These are phyloP conservation scores for Fusarium globosum DNA, from an alignment of 2,329 filamentous ascomycete genomes.

Conservation along the genomic window DNA sequence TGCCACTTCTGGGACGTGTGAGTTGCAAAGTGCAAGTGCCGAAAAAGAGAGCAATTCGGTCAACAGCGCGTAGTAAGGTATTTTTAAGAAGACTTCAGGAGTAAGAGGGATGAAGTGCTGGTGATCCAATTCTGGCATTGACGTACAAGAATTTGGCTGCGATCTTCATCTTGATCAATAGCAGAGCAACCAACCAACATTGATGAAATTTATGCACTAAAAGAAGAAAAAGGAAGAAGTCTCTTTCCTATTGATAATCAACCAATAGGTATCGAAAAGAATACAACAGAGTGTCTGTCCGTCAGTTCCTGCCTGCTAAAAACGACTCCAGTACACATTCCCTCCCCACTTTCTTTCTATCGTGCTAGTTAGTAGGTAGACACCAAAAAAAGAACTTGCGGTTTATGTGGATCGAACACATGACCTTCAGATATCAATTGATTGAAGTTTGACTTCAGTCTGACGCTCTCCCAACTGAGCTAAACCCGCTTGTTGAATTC, in stretches of 20 bases:
- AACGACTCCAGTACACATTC: neutral
- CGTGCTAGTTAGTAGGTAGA: constrained; percentile 35
- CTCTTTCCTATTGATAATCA: no score
- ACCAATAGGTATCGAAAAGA: neutral
- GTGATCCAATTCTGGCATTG: neutral
- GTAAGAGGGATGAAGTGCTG: neutral
- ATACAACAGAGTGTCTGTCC: neutral
- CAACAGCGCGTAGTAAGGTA: fast-evolving
- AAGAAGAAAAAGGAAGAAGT: neutral
- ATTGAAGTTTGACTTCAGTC: constrained; percentile 41
- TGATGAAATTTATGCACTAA: neutral
- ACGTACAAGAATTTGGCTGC: neutral
- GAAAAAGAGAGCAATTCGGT: neutral
- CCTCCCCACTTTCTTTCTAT: constrained; percentile 57
- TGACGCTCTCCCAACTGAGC: constrained; percentile 47
- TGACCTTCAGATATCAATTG: constrained; percentile 46
- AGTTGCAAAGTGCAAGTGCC: neutral
- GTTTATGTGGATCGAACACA: constrained; percentile 49
- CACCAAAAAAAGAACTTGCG: constrained; percentile 37
- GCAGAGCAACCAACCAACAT: neutral
- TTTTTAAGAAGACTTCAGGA: neutral
- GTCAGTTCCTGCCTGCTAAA: neutral
- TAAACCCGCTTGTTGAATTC: constrained; percentile 43
- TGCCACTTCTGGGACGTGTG: neutral
- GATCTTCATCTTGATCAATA: neutral